Base-by-base conservation (phyloP, 768 basidiomycete genomes). In the Auricularia sp. region DNA sequence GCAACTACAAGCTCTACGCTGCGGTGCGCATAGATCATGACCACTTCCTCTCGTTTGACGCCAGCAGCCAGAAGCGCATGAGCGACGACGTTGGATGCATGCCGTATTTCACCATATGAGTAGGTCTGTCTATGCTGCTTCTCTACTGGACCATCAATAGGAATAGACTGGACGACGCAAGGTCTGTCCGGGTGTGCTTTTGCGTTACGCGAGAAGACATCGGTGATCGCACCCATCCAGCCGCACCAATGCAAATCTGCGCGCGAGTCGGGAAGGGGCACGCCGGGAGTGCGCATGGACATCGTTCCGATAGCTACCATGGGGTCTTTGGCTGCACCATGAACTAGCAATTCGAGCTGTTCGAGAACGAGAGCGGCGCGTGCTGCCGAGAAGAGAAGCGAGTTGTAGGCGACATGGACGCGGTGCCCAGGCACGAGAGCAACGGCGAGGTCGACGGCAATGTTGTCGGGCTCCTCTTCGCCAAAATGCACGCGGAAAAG, bases 401-500 rank as follows among this genome's bases (percentile, higher is more conserved):
- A 94, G 77, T 99, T 99, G 82, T 97, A 98, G 5, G 88, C 83
- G 67, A 96, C 74, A 23, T 90, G 82, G 54, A 83, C 80, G 64
- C 89, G 86, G 11, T 84, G 83, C 0, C 87, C 84, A 33, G 84
- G 77, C 2, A 86, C 83, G 11, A 44, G 51, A 3, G 88, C 84
- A 14, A 87, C 81, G 5, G 87, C 88, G 54, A 98, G 84, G 74
- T 93, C 95, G 68, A 98, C 77, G 18, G 94, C 97, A 66, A 98
- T 81, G 73, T 98, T 95, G 43, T 84, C 76, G 68, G 92, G 91
- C 1, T 88, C 94, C 73, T 90, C 91, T 71, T 98, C 94, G 73
- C 97, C 93, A 80, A 98, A 97, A n/a, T 94, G 87, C 51, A 97
- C 93, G 61, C 94, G 85, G 77, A 97, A 98, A 34, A 98, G 80